These are phyloP conservation scores for Penicillium griseofulvum DNA, from an alignment of 2,329 filamentous ascomycete genomes.

Conservation along the genomic window DNA sequence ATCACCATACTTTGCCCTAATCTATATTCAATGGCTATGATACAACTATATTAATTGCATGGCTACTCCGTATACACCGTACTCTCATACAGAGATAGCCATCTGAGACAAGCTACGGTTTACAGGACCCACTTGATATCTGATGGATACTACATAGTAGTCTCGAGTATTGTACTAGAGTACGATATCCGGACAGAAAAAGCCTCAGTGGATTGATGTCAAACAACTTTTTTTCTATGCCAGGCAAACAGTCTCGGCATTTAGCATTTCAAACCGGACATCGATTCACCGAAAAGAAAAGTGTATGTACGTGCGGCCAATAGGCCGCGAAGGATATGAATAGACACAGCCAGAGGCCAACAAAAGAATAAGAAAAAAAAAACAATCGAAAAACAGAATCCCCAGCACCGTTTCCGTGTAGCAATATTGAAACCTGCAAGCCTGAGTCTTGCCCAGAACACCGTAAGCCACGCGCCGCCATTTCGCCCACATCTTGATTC, in stretches of 20 bases:
- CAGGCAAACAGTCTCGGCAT: background rate
- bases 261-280: background rate
- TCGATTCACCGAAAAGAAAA: slow-evolving; percentile 1
- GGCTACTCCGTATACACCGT: too few species aligned
- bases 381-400: slow-evolving; percentile 7
- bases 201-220: background rate
- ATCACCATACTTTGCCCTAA: background rate
- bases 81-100: background rate
- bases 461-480: slow-evolving; percentile 26
- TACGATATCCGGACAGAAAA: background rate
- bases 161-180: background rate
- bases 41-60: background rate
- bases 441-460: slow-evolving; percentile 24
- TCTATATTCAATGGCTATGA: background rate
- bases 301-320: slow-evolving; percentile 19
- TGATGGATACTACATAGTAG: background rate
- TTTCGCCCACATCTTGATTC: slow-evolving; percentile 22
- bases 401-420: slow-evolving; percentile 29
- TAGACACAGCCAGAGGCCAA: slow-evolving; percentile 19
- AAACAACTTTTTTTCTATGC: slow-evolving; percentile 6
- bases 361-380: background rate
- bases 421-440: slow-evolving; percentile 24
- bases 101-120: background rate
- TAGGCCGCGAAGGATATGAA: slow-evolving; percentile 13
- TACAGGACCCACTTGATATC: background rate